Percentiles rank a stretch among this genome's conserved stretches.
These are phyloP conservation scores for Escovopsis sp. DNA, from an alignment of 2,329 filamentous ascomycete genomes.

Conservation along the genomic window DNA sequence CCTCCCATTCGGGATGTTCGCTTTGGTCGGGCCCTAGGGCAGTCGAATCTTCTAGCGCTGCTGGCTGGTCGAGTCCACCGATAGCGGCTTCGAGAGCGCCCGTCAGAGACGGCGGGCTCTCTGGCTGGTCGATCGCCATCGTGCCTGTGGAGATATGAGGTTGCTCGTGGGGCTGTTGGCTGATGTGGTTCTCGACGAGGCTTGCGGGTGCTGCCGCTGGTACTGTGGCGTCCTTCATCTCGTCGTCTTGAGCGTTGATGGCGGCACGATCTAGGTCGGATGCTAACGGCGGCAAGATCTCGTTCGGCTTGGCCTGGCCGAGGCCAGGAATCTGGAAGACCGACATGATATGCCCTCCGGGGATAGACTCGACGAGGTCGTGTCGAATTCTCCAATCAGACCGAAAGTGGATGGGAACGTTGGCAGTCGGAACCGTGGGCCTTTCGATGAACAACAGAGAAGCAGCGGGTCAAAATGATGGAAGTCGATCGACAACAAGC, in stretches of 20 bases:
- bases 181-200: no score
- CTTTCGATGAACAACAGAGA: no score
- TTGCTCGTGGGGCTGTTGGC: slow-evolving; percentile 1
- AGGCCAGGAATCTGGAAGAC: slow-evolving; percentile 29
- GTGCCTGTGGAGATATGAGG: slow-evolving; percentile 7
- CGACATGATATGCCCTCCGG: slow-evolving; percentile 15
- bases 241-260: slow-evolving; percentile 9
- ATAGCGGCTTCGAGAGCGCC: slow-evolving; percentile 29
- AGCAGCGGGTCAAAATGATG: no score
- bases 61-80: slow-evolving; percentile 17
- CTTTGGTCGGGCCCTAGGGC: slow-evolving; percentile 18
- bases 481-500: no score
- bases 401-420: not conserved
- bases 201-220: not conserved
- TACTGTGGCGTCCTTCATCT: slow-evolving; percentile 8
- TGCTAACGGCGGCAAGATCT: slow-evolving; percentile 23
- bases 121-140: slow-evolving; percentile 22
- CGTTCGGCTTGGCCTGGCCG: slow-evolving; percentile 27
- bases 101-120: slow-evolving; percentile 23
- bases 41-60: slow-evolving; percentile 5
- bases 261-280: slow-evolving; percentile 17
- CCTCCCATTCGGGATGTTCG: slow-evolving; percentile 66
- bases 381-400: not conserved
- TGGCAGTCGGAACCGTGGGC: no score
- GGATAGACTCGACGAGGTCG: not conserved